These are phyloP conservation scores for Geum urbanum DNA, from an alignment of 306 rosid genomes.

Conservation along the genomic window DNA sequence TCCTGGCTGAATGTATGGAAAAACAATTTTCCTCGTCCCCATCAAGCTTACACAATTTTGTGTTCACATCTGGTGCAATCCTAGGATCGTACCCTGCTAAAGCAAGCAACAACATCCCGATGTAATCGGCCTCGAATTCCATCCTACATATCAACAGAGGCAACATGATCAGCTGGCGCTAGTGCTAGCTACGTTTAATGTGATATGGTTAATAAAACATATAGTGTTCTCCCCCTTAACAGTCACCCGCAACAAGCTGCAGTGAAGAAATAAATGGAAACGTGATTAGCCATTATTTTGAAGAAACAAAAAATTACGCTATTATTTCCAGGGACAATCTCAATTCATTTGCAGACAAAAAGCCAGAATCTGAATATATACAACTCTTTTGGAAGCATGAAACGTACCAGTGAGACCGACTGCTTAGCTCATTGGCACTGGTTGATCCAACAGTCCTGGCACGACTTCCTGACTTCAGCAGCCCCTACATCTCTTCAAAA, in stretches of 20 bases:
- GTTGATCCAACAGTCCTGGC: constrained; percentile 96
- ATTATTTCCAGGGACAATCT: not conserved
- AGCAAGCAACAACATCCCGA: no score
- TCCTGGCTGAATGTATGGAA: no score
- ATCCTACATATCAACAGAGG: no score
- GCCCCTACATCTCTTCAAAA: constrained; percentile 74
- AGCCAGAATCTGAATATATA: not conserved
- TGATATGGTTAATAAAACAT: no score
- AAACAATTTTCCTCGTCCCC: no score
- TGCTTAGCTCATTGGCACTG: constrained; percentile 86
- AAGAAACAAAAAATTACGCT: not conserved
- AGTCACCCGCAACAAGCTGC: constrained; percentile 85
- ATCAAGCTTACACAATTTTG: no score
- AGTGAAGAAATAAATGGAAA: constrained; percentile 17
- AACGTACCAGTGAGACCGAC: constrained; percentile 92
- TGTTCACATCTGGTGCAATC: no score
- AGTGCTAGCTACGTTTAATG: no score
- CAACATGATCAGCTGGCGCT: no score
- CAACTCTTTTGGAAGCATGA: no score
- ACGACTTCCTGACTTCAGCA: constrained; percentile 72
- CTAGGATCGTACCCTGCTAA: no score
- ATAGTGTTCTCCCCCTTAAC: constrained; percentile 70
- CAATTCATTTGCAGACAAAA: not conserved
- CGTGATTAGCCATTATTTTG: not conserved
- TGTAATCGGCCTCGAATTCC: no score